Evolutionary conservation across 2,329 filamentous ascomycete species (phyloP).

Genomic region (Fusarium sp.): DNA sequence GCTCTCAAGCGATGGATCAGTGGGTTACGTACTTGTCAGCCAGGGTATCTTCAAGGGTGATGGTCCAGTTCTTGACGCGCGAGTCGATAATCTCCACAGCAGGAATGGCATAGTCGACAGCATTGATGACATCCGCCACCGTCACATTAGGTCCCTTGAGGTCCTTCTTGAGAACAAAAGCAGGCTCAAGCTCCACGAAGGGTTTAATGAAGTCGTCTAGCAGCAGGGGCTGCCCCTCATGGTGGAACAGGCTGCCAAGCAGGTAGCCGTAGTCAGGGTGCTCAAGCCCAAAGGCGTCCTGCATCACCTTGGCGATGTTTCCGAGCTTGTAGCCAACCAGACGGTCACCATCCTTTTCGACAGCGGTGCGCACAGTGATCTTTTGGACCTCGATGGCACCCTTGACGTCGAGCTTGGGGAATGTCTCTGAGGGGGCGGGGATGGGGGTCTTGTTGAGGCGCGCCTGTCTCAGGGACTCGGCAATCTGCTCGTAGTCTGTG

Average conservation of each 20-base stretch:
- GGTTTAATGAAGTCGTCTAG: conserved; percentile 42
- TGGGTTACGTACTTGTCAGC: conserved; percentile 37
- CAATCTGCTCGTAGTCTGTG: conserved; percentile 18
- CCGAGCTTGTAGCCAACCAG: conserved; percentile 46
- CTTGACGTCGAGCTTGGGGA: conserved; percentile 34
- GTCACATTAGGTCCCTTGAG: conserved; percentile 44
- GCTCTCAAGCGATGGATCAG: not conserved
- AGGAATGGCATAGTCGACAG: conserved; percentile 45
- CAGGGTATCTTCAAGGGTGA: conserved; percentile 42
- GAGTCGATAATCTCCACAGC: conserved; percentile 48
- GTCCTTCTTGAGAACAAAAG: conserved; percentile 41
- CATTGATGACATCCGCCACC: conserved; percentile 45
- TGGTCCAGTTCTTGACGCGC: conserved; percentile 43
- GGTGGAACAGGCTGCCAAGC: conserved; percentile 40
- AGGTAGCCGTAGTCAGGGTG: conserved; percentile 46
- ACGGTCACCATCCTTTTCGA: conserved; percentile 38
- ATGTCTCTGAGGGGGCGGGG: conserved; percentile 35
- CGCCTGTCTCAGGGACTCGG: conserved; percentile 34
- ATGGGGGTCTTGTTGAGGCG: conserved; percentile 36
- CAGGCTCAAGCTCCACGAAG: conserved; percentile 45
- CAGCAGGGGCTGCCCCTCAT: conserved; percentile 40
- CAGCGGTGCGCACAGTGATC: conserved; percentile 36
- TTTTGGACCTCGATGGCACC: conserved; percentile 39
- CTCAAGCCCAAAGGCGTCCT: conserved; percentile 45
- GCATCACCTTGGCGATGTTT: conserved; percentile 48